Conservation (phyloP, 169 alveolate genomes). For the Eimeria acervulina region DNA sequence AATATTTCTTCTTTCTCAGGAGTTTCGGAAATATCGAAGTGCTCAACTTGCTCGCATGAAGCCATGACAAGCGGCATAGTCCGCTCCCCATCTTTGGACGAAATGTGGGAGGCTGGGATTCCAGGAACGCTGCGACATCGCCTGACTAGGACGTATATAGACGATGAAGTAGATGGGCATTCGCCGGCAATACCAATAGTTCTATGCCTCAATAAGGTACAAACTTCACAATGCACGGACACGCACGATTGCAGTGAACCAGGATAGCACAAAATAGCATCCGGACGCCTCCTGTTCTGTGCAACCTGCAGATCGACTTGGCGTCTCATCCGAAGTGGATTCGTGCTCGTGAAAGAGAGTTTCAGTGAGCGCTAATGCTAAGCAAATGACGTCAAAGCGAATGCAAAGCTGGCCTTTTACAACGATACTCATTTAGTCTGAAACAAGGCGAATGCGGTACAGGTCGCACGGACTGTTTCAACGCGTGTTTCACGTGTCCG, state of each 20-base stretch:
- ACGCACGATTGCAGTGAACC: too few species aligned
- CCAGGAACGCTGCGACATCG: conserved; percentile 55
- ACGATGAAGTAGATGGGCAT: conserved; percentile 9
- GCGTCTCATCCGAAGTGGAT: conserved; percentile 86
- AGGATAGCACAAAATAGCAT: not conserved
- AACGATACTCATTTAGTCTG: not conserved
- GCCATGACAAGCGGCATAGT: not conserved
- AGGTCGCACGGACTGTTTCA: conserved; percentile 91
- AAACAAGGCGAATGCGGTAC: conserved; percentile 69
- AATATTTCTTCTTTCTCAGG: not conserved
- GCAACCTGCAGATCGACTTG: conserved; percentile 75
- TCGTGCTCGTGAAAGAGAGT: conserved; percentile 80
- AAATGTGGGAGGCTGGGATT: conserved; percentile 71
- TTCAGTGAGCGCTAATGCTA: conserved; percentile 44
- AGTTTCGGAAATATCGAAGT: too few species aligned
- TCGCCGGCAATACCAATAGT: conserved; percentile 53
- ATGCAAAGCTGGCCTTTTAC: not conserved
- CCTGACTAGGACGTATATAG: not conserved
- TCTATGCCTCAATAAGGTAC: conserved; percentile 82
- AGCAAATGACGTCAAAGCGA: not conserved
- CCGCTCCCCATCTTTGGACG: conserved; percentile 37
- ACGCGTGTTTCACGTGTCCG: conserved; percentile 89
- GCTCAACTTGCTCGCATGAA: not conserved
- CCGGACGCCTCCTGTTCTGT: not conserved
- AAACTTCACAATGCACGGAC: not conserved